Base-by-base conservation (phyloP, 2,329 filamentous ascomycete species). In the Shiraia sp. region DNA sequence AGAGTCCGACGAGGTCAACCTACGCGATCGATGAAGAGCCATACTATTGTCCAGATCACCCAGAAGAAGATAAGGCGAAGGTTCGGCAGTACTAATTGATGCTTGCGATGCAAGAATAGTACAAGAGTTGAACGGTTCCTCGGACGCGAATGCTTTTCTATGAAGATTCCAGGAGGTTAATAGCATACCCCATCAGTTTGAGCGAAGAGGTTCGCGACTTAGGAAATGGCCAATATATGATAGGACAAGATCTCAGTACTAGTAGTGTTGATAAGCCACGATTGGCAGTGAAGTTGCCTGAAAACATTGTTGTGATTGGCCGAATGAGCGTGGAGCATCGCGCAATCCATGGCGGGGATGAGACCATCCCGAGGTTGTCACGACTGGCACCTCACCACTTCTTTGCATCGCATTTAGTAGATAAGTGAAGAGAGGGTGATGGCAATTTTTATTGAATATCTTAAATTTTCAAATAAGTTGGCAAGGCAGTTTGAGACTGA, bases 11-110 rank as follows among this genome's bases (percentile, higher is more conserved):
- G 29, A 38, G 8, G 39, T 41, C 10, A 27, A 32, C 17, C 32
- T 37, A 24, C 34, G 40, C 10, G 33, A 43, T 23, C 30, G 40
- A 38, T 43, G 40, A 16, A 25, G 19, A 12, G 32, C 40, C 40
- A 43, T 43, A 19, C 15, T 38, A 10, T 24, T 13, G 12, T 38
- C 30, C 19, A n/a, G n/a, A n/a, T n/a, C n/a, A 30, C 6, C 13
- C 30, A 10, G 7, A 9, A 10, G 9, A 7, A 32, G 15, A 16
- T 19, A 10, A 2, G 8, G 12, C 15, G 12, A 9, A 9, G 13
- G 17, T 28, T 36, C 34, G 9, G 10, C 24, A 25, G 15, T 29
- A 25, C 12, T 19, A 5, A 19, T 13, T 2, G 6, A 12, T 29
- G 10, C 14, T 29, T 12, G 14, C 29, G 8, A 2, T 7, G 10